Evolutionary conservation across 768 basidiomycete genomes (phyloP), one percentile per base, ranked within the genome.

Genomic region (Tremella mesenterica): DNA sequence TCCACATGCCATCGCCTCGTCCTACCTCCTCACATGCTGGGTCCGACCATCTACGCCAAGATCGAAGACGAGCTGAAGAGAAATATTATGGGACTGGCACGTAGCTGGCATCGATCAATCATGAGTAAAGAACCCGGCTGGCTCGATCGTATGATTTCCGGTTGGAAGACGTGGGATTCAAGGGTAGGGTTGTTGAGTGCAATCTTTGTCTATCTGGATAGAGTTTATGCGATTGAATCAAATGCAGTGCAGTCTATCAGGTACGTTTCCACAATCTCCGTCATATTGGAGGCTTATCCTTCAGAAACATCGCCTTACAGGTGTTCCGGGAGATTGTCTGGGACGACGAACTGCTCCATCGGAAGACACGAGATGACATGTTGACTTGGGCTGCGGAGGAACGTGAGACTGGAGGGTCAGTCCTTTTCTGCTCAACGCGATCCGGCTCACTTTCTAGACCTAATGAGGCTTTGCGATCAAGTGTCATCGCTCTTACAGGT

Each of bases 201-300:
- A 0, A 52, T 69, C 7, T 59, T 65, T 13, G 64, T 69, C 14
- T 69, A 69, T 45, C 58, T 69, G 16, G 67, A 69, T 52, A 16
- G 62, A 31, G 58, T 69, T 1, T 60, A 65, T 33, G 41, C 47
- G 14, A 53, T 31, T 38, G 56, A 53, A n/a, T 9, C n/a, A 1
- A 63, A 51, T 36, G 56, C 48, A 1, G 41, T 60, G 2, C 33
- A 45, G 3, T 57, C 57, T 16, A 57, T 64, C 39, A 25, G 34
- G 58, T 55, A 23, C 48, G 57, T 39, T n/a, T 7, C 23, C 43
- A 48, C 25, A 36, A 43, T 8, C 38, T 39, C 26, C 51, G 27
- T 48, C 41, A n/a, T 10, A 4, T 25, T 3, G 12, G 20, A 9
- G 26, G 30, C 30, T 51, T 38, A 56, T 33, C 16, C 7, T 18